phyloP scores from a whole-genome alignment of 2,329 filamentous ascomycete genomes.

The Xylaria sp. region DNA sequence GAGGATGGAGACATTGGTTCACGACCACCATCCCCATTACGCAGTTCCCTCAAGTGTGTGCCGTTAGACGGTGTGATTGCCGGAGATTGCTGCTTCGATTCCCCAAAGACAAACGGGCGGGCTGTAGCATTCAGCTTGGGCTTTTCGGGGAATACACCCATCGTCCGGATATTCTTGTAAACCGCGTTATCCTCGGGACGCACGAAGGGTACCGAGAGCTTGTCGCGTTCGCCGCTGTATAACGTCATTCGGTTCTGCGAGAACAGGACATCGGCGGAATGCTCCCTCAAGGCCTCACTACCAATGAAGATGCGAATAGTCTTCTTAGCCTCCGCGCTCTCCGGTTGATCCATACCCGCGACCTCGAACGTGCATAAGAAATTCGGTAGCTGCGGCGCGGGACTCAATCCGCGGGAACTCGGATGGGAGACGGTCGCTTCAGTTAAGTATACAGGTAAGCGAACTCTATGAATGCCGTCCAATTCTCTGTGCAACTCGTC shows the following conservation, averaged over 20 bases:
- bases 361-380: conserved; percentile 80
- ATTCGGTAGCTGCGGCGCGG: conserved; percentile 78
- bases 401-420: conserved; percentile 71
- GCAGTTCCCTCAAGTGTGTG: conserved; percentile 32
- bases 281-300: conserved; percentile 81
- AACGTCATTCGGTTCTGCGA: conserved; percentile 89
- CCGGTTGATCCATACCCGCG: conserved; percentile 57
- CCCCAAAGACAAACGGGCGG: conserved; percentile 46
- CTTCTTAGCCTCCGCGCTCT: conserved; percentile 55
- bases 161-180: conserved; percentile 77
- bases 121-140: conserved; percentile 60
- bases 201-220: conserved; percentile 87
- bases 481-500: conserved; percentile 67
- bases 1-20: conserved; percentile 43
- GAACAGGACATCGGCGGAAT: conserved; percentile 88
- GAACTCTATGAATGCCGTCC: conserved; percentile 69
- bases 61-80: conserved; percentile 21
- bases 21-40: conserved; percentile 36
- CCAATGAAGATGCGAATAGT: conserved; percentile 85
- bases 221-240: conserved; percentile 83
- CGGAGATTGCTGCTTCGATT: conserved; percentile 33
- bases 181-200: conserved; percentile 82
- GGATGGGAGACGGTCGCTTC: conserved; percentile 83
- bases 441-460: conserved; percentile 83
- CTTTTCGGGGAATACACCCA: conserved; percentile 56